Evolutionary conservation across 108 stramenopile genomes (phyloP).

Genomic region (Craspedostauros australis): DNA sequence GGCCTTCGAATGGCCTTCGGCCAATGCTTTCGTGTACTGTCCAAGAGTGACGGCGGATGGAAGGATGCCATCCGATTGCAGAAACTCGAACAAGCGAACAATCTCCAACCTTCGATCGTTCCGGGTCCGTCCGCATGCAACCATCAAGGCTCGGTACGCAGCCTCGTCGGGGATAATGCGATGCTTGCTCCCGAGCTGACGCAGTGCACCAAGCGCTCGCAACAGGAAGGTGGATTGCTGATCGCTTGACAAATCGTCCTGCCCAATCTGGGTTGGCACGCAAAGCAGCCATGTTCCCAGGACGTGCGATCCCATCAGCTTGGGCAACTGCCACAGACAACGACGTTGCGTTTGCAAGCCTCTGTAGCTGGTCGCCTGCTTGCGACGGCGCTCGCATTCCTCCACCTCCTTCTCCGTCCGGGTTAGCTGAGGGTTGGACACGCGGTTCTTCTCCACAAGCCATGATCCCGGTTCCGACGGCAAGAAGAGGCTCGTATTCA

Average conservation of each 20-base stretch:
- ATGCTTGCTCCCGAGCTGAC: conserved; percentile 58
- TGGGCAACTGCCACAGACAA: conserved; percentile 82
- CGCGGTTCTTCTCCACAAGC: conserved; percentile 41
- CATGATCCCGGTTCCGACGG: conserved; percentile 68
- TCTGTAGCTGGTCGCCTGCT: conserved; percentile 47
- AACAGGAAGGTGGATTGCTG: conserved; percentile 66
- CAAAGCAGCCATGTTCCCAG: conserved; percentile 76
- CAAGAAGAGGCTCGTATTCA: conserved; percentile 47
- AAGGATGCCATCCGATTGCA: conserved; percentile 77
- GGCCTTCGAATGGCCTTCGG: conserved; percentile 81
- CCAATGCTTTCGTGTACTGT: conserved; percentile 77
- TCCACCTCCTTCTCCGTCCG: conserved; percentile 73
- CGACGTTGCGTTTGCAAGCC: conserved; percentile 71
- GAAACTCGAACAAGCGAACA: conserved; percentile 69
- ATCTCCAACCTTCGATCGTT: conserved; percentile 70
- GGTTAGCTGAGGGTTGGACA: conserved; percentile 56
- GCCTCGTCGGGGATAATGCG: conserved; percentile 83
- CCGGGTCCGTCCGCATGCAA: conserved; percentile 72
- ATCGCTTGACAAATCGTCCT: conserved; percentile 37
- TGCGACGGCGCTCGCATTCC: conserved; percentile 54
- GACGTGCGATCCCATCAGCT: conserved; percentile 84
- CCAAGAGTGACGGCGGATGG: conserved; percentile 82
- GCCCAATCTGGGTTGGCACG: conserved; percentile 62
- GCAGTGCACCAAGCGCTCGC: conserved; percentile 74
- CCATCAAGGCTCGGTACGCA: conserved; percentile 74